Evolutionary conservation across 2,329 filamentous ascomycete genomes (phyloP), one percentile per base, ranked within the genome.

Genomic region (Albifimbria verrucaria): DNA sequence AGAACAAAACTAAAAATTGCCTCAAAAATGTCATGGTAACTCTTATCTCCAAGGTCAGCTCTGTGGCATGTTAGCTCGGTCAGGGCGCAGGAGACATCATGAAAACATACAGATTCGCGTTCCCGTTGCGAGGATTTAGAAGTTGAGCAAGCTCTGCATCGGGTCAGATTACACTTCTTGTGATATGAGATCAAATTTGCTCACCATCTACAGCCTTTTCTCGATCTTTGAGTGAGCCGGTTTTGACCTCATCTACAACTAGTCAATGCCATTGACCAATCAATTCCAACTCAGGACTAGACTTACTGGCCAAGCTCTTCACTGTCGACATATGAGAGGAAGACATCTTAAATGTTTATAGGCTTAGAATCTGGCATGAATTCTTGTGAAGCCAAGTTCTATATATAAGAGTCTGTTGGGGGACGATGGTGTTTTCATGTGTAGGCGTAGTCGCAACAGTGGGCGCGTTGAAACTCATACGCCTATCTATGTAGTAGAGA

Each of bases 1-100:
- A 86, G 68, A 1, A 81, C 81, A 64, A 80, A 87, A 51, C 81
- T 79, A 65, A 97, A 96, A 3, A 97, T 74, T 1, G 83, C 81
- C 63, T 97, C 91, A 61, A 90, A 90, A 43, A 97, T 85, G 54
- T 82, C 81, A 64, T 94, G 88, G 60, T 89, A 96, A n/a, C 82
- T 81, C 65, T 88, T 89, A 65, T 96, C 90, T 45, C 80, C 81
- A 28, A 96, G 75, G 12, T 70, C 63, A 25, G 68, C 63, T 32
- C 70, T 47, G 11, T 20, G 36, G 55, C 36, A 24, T 63, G 63
- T 52, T 25, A 44, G 53, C 52, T 55, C 47, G 50, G 59, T 53
- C 55, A 23, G 52, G 48, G 18, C 39, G 32, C 9, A 45, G 23
- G 25, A 49, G 32, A 36, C 7, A 15, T 39, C 24, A 24, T 11